Percentiles rank a stretch among this genome's conserved stretches.
phyloP scores from a whole-genome alignment of 495 filamentous ascomycete species.

The Rhypophila decipiens region DNA sequence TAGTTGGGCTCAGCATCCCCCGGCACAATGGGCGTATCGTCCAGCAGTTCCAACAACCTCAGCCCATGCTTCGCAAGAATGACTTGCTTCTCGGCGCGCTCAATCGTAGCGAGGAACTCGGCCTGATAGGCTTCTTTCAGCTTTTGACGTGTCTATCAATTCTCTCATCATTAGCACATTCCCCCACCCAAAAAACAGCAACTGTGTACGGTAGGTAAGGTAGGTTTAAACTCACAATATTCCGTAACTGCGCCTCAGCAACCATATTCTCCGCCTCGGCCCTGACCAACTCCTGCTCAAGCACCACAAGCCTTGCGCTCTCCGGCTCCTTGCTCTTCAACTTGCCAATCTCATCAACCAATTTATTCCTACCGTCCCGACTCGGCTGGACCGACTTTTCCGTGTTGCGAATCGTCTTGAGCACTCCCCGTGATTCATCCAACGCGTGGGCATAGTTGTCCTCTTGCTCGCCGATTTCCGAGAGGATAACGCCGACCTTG shows the following conservation, averaged over 20 bases:
- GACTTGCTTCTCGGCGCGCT: slow-evolving; percentile 93
- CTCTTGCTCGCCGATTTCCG: slow-evolving; percentile 89
- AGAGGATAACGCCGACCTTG: slow-evolving; percentile 86
- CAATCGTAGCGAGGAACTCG: slow-evolving; percentile 81
- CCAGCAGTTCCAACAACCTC: slow-evolving; percentile 77
- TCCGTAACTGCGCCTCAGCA: slow-evolving; percentile 93
- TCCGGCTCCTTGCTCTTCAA: slow-evolving; percentile 84
- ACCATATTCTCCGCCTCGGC: slow-evolving; percentile 94
- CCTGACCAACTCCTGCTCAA: slow-evolving; percentile 93
- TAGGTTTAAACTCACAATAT: slow-evolving; percentile 58
- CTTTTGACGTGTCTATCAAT: slow-evolving; percentile 72
- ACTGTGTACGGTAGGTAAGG: not conserved
- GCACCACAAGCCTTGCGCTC: slow-evolving; percentile 63
- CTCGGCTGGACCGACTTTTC: slow-evolving; percentile 90
- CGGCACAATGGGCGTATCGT: slow-evolving; percentile 84
- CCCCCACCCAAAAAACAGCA: too few species aligned
- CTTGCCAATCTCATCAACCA: slow-evolving; percentile 82
- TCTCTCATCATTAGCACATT: not conserved
- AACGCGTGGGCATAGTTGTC: slow-evolving; percentile 77
- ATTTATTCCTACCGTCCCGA: slow-evolving; percentile 74
- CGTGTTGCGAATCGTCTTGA: slow-evolving; percentile 90
- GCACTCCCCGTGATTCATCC: slow-evolving; percentile 69
- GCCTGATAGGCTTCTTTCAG: slow-evolving; percentile 87
- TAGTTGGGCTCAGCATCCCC: slow-evolving; percentile 69
- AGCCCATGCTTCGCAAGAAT: slow-evolving; percentile 86